Evolutionary conservation across 129 eudicot genomes (phyloP), one percentile per base, ranked within the genome.

Genomic region (Sambucus nigra): DNA sequence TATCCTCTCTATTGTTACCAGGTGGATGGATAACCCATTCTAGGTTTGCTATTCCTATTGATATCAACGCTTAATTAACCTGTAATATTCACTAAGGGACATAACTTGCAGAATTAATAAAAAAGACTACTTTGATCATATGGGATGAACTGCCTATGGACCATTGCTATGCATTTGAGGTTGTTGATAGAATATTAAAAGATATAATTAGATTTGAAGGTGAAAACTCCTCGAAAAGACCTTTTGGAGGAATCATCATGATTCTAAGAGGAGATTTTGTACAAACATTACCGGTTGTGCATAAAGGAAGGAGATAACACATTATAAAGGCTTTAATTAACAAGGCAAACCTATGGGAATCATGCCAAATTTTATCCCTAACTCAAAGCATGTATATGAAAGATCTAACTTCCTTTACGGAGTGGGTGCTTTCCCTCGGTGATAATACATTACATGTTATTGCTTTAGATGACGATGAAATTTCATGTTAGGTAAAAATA

Each of bases 231-330:
- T 3, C 5, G 5, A 9, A 31, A 31, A 20, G 14, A 18, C 20
- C 56, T 1, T 69, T 69, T 69, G 75, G 75, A 12, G 69, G 75
- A 0, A 61, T 32, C 20, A 21, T 21, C 0, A 19, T 69, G 8
- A 2, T 61, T 0, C 42, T 69, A 2, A 68, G 74, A 0, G 74
- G 74, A 7, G 54, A 41, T 59, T 44, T 4, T 6, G 40, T n/a
- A 16, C 64, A 42, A 7, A 59, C 18, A n/a, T 31, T 69, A 1
- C 61, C 69, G 0, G 75, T 63, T 2, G 20, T 70, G 0, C 45
- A 28, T 0, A 35, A 28, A 24, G 60, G 61, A 2, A 33, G 25
- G 0, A 32, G 76, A 49, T 2, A 25, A 7, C 69, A 70, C 0
- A 49, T 35, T 20, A 47, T 62, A 0, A 32, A 62, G 11, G 33